These are phyloP conservation scores for Adenanthera pavonina DNA, from an alignment of 306 rosid species.

Conservation along the genomic window DNA sequence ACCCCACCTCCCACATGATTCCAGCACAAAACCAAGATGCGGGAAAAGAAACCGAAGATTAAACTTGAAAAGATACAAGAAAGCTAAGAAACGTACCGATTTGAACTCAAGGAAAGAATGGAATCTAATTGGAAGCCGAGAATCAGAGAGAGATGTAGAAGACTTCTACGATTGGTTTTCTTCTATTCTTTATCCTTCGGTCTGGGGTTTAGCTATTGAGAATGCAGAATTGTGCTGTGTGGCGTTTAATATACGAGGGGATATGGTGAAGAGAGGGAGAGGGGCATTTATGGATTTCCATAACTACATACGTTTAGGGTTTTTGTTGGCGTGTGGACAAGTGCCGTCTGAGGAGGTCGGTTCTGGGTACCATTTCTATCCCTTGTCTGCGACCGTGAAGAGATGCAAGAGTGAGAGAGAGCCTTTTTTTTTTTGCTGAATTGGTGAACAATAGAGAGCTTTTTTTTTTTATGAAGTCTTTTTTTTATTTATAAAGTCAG, in stretches of 20 bases:
- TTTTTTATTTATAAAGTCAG: not conserved
- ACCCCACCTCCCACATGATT: slow-evolving; percentile 52
- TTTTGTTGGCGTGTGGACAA: slow-evolving; percentile 35
- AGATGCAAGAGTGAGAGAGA: slow-evolving; percentile 21
- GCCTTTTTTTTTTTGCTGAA: not conserved
- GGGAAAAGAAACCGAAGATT: not conserved
- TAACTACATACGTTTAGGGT: slow-evolving; percentile 37
- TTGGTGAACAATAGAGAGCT: too few species aligned
- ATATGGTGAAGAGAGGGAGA: not conserved
- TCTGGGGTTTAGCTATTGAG: slow-evolving; percentile 11
- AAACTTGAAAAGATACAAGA: slow-evolving; percentile 11
- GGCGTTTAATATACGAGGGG: slow-evolving; percentile 2
- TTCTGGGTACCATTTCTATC: slow-evolving; percentile 32
- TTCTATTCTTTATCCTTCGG: not conserved
- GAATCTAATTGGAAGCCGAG: slow-evolving; percentile 48
- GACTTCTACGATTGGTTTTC: not conserved
- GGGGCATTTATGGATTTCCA: slow-evolving; percentile 63
- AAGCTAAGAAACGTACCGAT: slow-evolving; percentile 56
- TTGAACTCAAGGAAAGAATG: slow-evolving; percentile 41
- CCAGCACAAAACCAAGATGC: slow-evolving; percentile 25
- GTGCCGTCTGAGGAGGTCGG: not conserved
- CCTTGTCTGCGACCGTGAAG: not conserved
- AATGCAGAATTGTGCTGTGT: not conserved
- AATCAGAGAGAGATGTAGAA: not conserved
- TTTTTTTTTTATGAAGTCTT: too few species aligned